Evolutionary conservation across 192 early-diverging fungal species (phyloP).

Genomic region (Coemansia sp.): DNA sequence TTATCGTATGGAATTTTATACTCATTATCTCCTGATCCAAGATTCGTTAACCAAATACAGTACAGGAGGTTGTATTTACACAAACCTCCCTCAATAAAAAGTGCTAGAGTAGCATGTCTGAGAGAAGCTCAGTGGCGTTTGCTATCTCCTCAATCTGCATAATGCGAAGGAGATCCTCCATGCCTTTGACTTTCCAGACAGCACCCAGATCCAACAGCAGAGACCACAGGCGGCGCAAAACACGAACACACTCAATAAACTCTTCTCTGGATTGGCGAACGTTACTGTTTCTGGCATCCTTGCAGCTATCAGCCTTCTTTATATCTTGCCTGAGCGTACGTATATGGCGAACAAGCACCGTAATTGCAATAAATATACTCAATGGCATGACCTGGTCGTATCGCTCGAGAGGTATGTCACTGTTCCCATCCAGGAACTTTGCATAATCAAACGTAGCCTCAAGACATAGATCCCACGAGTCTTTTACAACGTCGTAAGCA

Average conservation of each 20-base stretch:
- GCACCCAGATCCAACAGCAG: constrained; percentile 26
- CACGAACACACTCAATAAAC: background rate
- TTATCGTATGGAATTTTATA: no score
- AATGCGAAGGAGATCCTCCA: constrained; percentile 30
- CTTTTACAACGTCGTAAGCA: constrained; percentile 33
- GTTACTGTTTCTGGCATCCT: background rate
- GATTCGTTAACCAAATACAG: no score
- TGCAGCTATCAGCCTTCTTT: background rate
- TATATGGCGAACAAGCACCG: constrained; percentile 34
- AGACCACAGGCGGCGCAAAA: constrained; percentile 28
- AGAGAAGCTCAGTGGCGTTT: constrained; percentile 38
- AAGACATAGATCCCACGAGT: constrained; percentile 38
- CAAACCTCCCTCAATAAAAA: no score
- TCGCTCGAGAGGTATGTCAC: constrained; percentile 31
- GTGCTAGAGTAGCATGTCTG: constrained; percentile 15
- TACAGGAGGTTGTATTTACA: no score
- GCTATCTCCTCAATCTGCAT: constrained; percentile 48
- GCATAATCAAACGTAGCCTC: constrained; percentile 18
- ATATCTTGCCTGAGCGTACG: constrained; percentile 20
- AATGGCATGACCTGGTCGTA: constrained; percentile 44
- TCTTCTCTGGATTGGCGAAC: constrained; percentile 5
- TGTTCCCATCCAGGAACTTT: constrained; percentile 20
- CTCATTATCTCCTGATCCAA: no score
- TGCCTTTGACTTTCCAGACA: constrained; percentile 25
- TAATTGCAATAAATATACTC: constrained; percentile 28